Base-by-base conservation (phyloP, 345 rosid species). In the Pistacia vera region DNA sequence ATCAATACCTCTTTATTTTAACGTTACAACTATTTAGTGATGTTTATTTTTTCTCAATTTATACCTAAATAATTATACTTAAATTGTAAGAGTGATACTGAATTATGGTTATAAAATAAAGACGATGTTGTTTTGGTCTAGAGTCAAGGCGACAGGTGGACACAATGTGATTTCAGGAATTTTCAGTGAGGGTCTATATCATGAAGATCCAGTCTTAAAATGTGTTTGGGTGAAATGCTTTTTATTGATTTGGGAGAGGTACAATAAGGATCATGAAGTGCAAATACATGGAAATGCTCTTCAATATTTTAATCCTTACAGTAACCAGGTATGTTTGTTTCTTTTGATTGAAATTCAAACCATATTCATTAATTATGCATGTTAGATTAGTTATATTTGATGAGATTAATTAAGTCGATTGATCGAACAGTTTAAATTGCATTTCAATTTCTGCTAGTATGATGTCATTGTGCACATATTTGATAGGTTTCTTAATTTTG, bases 111-210 rank as follows among this genome's bases (percentile, higher is more conserved):
- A 78, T 81, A 90, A 89, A 78, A 64, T 93, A 79, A 92, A 90
- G 90, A 93, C 13, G 99, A 97, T 38, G 97, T 93, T 62, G 99
- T 96, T 30, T 70, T 77, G 93, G 68, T 96, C 99, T 0, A 98
- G 99, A 48, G 99, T 98, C 54, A 98, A 96, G 80, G 97, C 98
- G 17, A 98, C 98, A 11, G 98, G 99, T 66, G 99, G 99, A 11
- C 97, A 94, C 88, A 96, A 96, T 86, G 99, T 96, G 57, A 94
- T 96, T 38, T 38, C 5, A 38, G 41, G 41, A 38, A 38, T 6
- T 38, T 38, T 38, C 41, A 4, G 5, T 38, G 41, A 4, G 41
- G 41, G 2, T 38, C 41, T 18, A 71, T 78, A 54, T 20, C 5
- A 8, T 3, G 17, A 22, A 33, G 30, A 3, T 30, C 44, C 16